Conservation (phyloP, 345 rosid genomes). For the Dimocarpus longan region DNA sequence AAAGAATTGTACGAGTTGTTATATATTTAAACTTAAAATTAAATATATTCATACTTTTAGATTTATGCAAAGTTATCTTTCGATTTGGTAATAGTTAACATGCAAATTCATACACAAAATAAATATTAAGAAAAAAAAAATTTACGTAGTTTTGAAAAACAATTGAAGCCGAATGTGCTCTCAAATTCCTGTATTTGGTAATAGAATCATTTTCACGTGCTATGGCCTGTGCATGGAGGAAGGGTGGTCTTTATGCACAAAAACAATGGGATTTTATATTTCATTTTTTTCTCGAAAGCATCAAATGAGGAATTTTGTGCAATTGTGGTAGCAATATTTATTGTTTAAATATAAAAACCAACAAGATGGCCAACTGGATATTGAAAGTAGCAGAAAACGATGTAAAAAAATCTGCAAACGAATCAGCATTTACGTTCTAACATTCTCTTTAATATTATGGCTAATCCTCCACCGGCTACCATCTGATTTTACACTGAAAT, state of each 20-base stretch:
- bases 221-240: not conserved
- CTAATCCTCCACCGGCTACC: not conserved
- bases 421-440: conserved; percentile 15
- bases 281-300: conserved; percentile 9
- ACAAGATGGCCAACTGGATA: conserved; percentile 6
- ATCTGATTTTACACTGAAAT: conserved; percentile 28
- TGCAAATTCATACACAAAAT: too few species aligned
- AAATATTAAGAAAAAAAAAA: too few species aligned
- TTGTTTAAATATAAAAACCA: not conserved
- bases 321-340: not conserved
- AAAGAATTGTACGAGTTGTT: too few species aligned
- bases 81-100: too few species aligned
- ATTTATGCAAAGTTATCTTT: too few species aligned
- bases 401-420: not conserved
- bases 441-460: conserved; percentile 34
- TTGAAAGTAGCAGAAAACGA: conserved; percentile 17
- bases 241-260: not conserved
- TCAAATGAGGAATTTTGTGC: conserved; percentile 22
- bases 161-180: not conserved
- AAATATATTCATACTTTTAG: too few species aligned
- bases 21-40: too few species aligned
- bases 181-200: not conserved
- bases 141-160: too few species aligned
- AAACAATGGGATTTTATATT: not conserved
- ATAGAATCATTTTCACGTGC: conserved; percentile 13